Conservation (phyloP, 305 asterid genomes). For the Stenogyne calaminthoides region DNA sequence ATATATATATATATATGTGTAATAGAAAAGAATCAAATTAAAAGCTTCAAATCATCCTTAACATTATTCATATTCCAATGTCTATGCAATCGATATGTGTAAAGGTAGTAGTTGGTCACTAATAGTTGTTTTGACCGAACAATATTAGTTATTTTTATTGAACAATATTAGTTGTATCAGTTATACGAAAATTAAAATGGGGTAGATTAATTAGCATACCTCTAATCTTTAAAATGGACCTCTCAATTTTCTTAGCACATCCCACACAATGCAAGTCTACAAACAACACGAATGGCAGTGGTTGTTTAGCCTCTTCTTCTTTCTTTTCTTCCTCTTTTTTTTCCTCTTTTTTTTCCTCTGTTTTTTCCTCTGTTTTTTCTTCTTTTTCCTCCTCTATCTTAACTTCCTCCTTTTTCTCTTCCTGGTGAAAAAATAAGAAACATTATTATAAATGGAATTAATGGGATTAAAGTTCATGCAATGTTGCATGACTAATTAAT, state of each 20-base stretch:
- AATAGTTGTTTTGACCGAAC: too few relatives aligned
- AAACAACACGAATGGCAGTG: conserved; percentile 64
- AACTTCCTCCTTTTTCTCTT: conserved; percentile 44
- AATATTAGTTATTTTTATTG: too few relatives aligned
- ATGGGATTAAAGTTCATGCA: conserved; percentile 18
- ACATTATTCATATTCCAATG: neutral
- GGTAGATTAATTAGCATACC: conserved; percentile 38
- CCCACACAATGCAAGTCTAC: conserved; percentile 90
- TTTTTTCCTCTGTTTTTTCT: too few relatives aligned
- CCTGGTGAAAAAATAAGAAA: conserved; percentile 22
- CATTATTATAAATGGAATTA: neutral
- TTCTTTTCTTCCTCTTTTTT: conserved; percentile 38
- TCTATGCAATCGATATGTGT: neutral
- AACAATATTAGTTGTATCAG: too few relatives aligned
- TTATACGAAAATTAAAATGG: too few relatives aligned
- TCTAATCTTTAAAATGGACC: conserved; percentile 70
- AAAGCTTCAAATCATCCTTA: too few relatives aligned
- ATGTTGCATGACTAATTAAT: neutral
- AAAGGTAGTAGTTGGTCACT: neutral
- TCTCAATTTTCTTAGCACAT: conserved; percentile 85
- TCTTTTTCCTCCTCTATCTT: conserved; percentile 47
- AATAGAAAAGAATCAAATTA: too few relatives aligned
- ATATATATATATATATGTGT: too few relatives aligned
- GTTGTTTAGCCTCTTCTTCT: conserved; percentile 61
- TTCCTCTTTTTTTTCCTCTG: too few relatives aligned